Evolutionary conservation across 345 rosid genomes (phyloP), one percentile per base, ranked within the genome.

Genomic region (Murraya koenigii): DNA sequence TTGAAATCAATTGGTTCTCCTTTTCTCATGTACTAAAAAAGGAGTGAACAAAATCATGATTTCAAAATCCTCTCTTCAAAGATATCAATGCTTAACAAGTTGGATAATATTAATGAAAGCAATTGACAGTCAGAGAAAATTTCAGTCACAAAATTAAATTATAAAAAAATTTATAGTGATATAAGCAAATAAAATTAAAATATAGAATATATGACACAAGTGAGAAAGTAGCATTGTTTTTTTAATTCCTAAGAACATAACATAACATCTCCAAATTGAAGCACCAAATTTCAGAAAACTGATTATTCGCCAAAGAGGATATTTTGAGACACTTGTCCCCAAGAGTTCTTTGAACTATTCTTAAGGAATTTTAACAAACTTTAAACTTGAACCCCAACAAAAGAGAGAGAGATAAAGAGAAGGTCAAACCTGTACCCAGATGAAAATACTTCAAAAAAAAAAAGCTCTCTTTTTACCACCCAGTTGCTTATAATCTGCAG

Each of bases 401-500:
- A 6, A 79, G 66, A 69, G 20, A 61, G 64, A 52, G 77, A 36
- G 33, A 69, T 60, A 71, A 35, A 77, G 68, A 55, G 61, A n/a
- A 14, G 56, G 38, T 70, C 35, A 33, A 60, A 78, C 78, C 76
- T 55, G 15, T 61, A 41, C 69, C 41, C 23, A 23, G 66, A 58
- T 14, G 66, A 38, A 72, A 58, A 22, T 30, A 28, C 7, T 14
- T 20, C 0, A 22, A 69, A 71, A 28, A 63, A 26, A 67, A 25
- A 36, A 33, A 3, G 26, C 59, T 33, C 26, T 49, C 41, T n/a
- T 49, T 44, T 8, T 19, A 15, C 23, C 8, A 17, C 32, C 39
- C 60, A n/a, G 75, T 71, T 75, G 69, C 71, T 79, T 10, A 35
- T 56, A 33, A 17, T 76, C 86, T 77, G 88, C 72, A 72, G 28